Conservation (phyloP, 345 rosid genomes). For the Balakata baccata region DNA sequence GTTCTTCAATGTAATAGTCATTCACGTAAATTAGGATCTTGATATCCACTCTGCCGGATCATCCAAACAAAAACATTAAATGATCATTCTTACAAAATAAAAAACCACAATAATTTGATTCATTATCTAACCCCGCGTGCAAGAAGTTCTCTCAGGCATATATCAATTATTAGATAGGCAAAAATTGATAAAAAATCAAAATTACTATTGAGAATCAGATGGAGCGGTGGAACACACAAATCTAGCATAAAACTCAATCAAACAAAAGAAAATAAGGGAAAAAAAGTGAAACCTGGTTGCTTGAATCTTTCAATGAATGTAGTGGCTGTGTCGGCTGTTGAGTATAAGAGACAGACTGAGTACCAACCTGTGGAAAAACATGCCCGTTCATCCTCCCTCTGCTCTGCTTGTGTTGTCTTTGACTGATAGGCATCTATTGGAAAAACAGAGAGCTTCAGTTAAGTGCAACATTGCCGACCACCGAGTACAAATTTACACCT, state of each 20-base stretch:
- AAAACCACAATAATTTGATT: neutral
- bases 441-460: neutral
- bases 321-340: conserved; percentile 40
- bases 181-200: neutral
- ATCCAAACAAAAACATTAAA: neutral
- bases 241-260: neutral
- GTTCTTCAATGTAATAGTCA: neutral
- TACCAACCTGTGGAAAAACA: conserved; percentile 32
- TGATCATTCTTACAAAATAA: neutral
- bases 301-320: conserved; percentile 44
- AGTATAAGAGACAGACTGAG: conserved; percentile 37
- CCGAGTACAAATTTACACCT: neutral
- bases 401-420: conserved; percentile 50
- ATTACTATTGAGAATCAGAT: neutral
- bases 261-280: neutral
- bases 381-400: conserved; percentile 45
- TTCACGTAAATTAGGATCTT: neutral
- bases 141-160: neutral
- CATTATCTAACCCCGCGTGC: neutral
- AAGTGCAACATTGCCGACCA: conserved; percentile 1
- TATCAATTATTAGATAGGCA: neutral
- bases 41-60: too few relatives aligned
- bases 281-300: conserved; percentile 43
- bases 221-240: neutral
- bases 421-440: conserved; percentile 40